Base-by-base conservation (phyloP, 768 basidiomycete genomes). In the Kwoniella shandongensis region DNA sequence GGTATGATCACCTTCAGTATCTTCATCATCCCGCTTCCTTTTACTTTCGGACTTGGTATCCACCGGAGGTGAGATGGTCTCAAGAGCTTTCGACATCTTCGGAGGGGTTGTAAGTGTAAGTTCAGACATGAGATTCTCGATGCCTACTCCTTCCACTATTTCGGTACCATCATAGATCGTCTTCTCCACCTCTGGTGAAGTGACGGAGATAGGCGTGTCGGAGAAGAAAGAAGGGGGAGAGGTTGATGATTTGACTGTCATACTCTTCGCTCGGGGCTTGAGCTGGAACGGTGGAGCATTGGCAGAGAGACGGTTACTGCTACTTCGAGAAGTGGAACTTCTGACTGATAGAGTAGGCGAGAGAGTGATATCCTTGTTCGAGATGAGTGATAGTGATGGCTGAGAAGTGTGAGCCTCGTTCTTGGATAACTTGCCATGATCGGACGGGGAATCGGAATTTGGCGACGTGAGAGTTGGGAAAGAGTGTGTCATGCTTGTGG, bases 161-260 rank as follows among this genome's bases (percentile, higher is more conserved):
- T 44, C 22, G n/a, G 4, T 17, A 10, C 11, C 22, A 38, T 1
- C 25, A 38, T 18, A 44, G 12, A 30, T 0, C 7, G 51, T 15
- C 6, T 13, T 3, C 1, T 22, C 12, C 26, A 13, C 4, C 11
- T 1, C 35, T 12, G 50, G 40, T 10, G 41, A 12, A 22, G 39
- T 20, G 1, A 27, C 22, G 0, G 51, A 17, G 26, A 27, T 17
- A 22, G 50, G 15, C 6, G n/a, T 17, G 20, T 46, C 38, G 13
- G 41, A 50, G 13, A 44, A 35, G 44, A 58, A 58, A 3, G 57
- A 46, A 3, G 50, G 50, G 13, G 57, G 57, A 10, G 57, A 22
- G n/a, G 23, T 22, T 17, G 41, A 36, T 26, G 38, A 15, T 11
- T 32, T 35, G 17, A 51, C 44, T 11, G 13, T 46, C 48, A 52